phyloP scores from a whole-genome alignment of 352 stramenopile genomes.

The Phytophthora litchii region DNA sequence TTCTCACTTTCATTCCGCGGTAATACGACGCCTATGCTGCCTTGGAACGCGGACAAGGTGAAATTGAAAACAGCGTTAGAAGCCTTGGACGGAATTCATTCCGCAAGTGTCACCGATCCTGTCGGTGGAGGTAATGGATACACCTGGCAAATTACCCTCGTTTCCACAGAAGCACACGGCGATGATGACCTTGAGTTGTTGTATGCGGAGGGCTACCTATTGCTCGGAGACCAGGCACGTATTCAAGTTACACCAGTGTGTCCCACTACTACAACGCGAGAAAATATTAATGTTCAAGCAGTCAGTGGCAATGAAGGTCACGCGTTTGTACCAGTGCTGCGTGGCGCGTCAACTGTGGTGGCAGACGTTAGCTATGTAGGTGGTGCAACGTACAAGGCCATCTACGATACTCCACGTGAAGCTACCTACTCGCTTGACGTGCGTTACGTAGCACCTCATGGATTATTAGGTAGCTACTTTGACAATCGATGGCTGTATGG shows the following conservation, averaged over 20 bases:
- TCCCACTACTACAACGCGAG: slow-evolving; percentile 46
- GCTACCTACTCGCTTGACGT: slow-evolving; percentile 90
- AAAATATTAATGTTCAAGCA: slow-evolving; percentile 37
- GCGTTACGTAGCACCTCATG: slow-evolving; percentile 67
- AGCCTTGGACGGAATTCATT: slow-evolving; percentile 75
- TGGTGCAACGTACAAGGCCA: slow-evolving; percentile 85
- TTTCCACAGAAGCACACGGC: slow-evolving; percentile 59
- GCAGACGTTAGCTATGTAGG: slow-evolving; percentile 66
- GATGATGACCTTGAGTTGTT: slow-evolving; percentile 53
- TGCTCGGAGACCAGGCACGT: slow-evolving; percentile 48
- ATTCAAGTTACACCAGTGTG: slow-evolving; percentile 53
- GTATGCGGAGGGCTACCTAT: slow-evolving; percentile 86
- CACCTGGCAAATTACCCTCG: slow-evolving; percentile 89
- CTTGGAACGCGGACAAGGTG: slow-evolving; percentile 57
- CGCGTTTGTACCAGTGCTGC: slow-evolving; percentile 69
- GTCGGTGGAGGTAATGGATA: slow-evolving; percentile 48
- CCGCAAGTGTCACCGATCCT: slow-evolving; percentile 55
- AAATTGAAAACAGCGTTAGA: slow-evolving; percentile 69
- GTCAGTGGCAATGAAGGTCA: slow-evolving; percentile 66
- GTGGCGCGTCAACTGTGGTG: slow-evolving; percentile 54
- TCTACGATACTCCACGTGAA: slow-evolving; percentile 88
- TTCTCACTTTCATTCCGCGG: slow-evolving; percentile 87
- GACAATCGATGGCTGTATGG: slow-evolving; percentile 96
- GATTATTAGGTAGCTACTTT: slow-evolving; percentile 93
- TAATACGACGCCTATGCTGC: slow-evolving; percentile 74